Conservation (phyloP, 345 rosid species). For the Gossypioides kirkii region DNA sequence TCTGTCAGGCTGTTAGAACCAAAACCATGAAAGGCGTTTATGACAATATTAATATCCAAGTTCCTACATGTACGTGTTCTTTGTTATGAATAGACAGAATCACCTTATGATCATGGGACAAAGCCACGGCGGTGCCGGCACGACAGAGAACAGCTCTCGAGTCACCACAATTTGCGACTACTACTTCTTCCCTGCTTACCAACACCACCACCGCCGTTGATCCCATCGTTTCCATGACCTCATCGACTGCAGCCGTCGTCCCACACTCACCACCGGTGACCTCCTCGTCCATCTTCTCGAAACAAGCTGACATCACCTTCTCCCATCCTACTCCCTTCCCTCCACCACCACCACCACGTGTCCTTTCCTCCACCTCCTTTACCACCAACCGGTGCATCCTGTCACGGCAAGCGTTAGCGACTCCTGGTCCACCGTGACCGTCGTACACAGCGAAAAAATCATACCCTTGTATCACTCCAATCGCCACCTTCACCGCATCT, state of each 20-base stretch:
- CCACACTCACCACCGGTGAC: constrained; percentile 17
- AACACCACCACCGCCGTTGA: constrained; percentile 38
- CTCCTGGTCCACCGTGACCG: constrained; percentile 59
- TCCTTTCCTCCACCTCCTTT: constrained; percentile 28
- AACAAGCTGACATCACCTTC: constrained; percentile 43
- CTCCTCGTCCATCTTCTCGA: constrained; percentile 47
- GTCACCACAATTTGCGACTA: constrained; percentile 36
- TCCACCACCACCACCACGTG: constrained; percentile 4
- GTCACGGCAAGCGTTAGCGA: constrained; percentile 56
- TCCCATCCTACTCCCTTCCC: constrained; percentile 40
- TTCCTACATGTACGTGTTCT: too few species aligned
- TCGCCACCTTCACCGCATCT: constrained; percentile 45
- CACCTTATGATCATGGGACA: constrained; percentile 30
- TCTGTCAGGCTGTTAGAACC: constrained; percentile 44
- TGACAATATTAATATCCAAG: not conserved
- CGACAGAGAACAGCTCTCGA: constrained; percentile 33
- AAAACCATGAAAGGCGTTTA: not conserved
- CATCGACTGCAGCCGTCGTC: not conserved
- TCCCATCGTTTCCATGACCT: constrained; percentile 15
- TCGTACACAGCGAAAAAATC: constrained; percentile 62
- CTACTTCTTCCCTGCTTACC: constrained; percentile 23
- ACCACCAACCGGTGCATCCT: constrained; percentile 40
- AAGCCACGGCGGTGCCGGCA: constrained; percentile 24
- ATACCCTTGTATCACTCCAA: constrained; percentile 22
- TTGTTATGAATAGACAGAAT: too few species aligned